Evolutionary conservation across 1,284 basidiomycete genomes (phyloP).

Genomic region (Ustilago loliicola): DNA sequence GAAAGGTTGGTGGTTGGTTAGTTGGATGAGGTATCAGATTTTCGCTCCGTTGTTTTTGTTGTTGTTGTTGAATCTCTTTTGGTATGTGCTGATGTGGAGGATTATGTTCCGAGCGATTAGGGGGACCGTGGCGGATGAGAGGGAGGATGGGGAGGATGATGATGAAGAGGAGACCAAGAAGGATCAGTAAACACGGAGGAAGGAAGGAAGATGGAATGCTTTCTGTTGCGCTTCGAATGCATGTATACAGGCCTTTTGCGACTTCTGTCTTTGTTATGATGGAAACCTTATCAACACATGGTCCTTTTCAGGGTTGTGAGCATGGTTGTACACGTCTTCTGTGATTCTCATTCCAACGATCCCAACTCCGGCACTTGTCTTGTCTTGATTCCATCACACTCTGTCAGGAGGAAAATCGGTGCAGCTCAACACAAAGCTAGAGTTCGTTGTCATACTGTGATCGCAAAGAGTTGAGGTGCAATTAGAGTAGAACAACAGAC

Average conservation of each 20-base stretch:
- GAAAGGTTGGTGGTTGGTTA: constrained; percentile 66
- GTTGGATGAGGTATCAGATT: constrained; percentile 69
- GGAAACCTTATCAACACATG: neutral
- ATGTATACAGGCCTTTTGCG: constrained; percentile 6
- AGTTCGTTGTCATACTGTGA: neutral
- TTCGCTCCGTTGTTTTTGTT: constrained; percentile 67
- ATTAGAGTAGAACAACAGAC: constrained; percentile 56
- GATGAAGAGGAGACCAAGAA: constrained; percentile 57
- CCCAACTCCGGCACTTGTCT: too few relatives aligned
- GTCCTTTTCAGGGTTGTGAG: too few relatives aligned
- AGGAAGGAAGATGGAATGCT: neutral
- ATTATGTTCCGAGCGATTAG: constrained; percentile 58
- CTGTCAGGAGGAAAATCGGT: too few relatives aligned
- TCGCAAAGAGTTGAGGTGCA: neutral
- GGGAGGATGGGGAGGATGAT: constrained; percentile 67
- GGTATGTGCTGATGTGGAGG: constrained; percentile 69
- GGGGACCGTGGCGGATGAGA: constrained; percentile 56
- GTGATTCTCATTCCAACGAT: too few relatives aligned
- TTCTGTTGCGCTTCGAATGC: too few relatives aligned
- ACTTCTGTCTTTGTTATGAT: neutral
- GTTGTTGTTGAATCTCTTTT: constrained; percentile 67
- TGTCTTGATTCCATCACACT: too few relatives aligned
- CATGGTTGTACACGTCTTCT: too few relatives aligned
- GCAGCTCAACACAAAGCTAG: too few relatives aligned
- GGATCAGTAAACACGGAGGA: constrained; percentile 24